Evolutionary conservation across 2,329 filamentous ascomycete genomes (phyloP).

Genomic region (Beauveria australis): DNA sequence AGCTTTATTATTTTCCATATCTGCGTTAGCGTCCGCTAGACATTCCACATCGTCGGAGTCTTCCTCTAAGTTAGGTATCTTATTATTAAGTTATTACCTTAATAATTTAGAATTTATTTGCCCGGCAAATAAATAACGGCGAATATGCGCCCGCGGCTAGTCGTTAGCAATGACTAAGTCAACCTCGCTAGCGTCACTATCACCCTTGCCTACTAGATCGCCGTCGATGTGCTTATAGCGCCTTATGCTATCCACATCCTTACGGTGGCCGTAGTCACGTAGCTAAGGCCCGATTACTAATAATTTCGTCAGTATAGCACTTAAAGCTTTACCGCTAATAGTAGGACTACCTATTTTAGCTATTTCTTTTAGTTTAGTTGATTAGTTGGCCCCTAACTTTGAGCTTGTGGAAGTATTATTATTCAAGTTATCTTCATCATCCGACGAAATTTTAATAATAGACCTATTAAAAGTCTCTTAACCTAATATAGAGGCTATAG

Average conservation of each 20-base stretch:
- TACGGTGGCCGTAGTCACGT: no score
- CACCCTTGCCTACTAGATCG: no score
- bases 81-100: neutral
- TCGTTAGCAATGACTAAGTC: no score
- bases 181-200: no score
- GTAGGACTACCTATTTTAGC: neutral
- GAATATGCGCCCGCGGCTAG: no score
- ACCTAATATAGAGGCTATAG: neutral
- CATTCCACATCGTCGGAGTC: neutral
- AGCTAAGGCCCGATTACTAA: neutral
- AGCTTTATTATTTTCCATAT: neutral
- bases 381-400: neutral
- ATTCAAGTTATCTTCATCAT: neutral
- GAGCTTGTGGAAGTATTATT: neutral
- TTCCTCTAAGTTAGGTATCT: neutral
- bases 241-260: no score
- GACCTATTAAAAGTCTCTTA: neutral
- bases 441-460: neutral
- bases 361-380: neutral
- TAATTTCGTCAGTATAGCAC: neutral
- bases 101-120: neutral
- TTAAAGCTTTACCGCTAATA: neutral
- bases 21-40: neutral
- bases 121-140: neutral
- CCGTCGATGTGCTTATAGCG: no score